A percentile compares a stretch with the other conserved stretches of the same genome.
These are phyloP conservation scores for Ustilago xerochloae DNA, from an alignment of 1,284 basidiomycete species.

Conservation along the genomic window DNA sequence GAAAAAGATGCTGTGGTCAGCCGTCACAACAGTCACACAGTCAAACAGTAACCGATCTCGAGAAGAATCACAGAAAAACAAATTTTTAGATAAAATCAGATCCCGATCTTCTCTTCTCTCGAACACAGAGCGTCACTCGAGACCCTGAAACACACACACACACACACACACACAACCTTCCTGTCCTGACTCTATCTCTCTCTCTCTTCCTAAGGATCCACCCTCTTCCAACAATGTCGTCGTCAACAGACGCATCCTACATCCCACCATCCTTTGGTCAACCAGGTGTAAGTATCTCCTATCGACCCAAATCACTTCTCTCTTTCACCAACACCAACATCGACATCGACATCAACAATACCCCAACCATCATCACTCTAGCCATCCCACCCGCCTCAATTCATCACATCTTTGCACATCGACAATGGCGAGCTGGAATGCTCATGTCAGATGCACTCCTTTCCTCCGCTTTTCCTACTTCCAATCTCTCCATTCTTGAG, in stretches of 20 bases:
- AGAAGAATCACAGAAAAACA: slow-evolving; percentile 1
- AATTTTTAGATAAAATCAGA: no score
- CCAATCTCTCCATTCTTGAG: slow-evolving; percentile 47
- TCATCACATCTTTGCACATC: slow-evolving; percentile 65
- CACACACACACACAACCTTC: neutral
- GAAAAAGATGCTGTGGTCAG: neutral
- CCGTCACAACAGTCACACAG: neutral
- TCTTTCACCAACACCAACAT: neutral
- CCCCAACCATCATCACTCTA: slow-evolving; percentile 33
- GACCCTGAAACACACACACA: no score
- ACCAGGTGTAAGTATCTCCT: slow-evolving; percentile 52
- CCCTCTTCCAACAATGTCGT: neutral
- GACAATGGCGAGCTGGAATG: slow-evolving; percentile 67
- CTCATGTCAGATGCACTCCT: slow-evolving; percentile 61
- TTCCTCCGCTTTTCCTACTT: slow-evolving; percentile 38
- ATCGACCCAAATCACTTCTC: slow-evolving; percentile 35
- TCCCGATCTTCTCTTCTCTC: no score
- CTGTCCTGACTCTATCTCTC: neutral
- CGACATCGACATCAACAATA: neutral
- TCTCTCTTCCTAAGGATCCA: neutral
- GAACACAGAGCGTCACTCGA: no score
- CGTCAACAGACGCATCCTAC: slow-evolving; percentile 15
- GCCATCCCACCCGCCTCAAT: slow-evolving; percentile 61
- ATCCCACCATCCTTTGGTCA: slow-evolving; percentile 48
- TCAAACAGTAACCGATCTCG: neutral